phyloP scores from a whole-genome alignment of 179 eudicot species.

The Patellifolia procumbens region DNA sequence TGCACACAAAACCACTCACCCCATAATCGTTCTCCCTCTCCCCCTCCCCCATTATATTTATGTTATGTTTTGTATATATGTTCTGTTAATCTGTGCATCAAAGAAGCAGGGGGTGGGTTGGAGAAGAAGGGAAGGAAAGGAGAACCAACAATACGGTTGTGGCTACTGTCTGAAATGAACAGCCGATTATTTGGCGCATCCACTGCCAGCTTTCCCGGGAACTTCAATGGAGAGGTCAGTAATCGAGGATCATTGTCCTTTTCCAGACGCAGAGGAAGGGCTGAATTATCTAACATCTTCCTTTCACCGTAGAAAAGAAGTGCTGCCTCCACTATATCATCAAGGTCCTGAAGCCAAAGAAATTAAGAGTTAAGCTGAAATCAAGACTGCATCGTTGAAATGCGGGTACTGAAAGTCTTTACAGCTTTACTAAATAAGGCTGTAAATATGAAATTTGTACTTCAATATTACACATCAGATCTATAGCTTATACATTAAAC shows the following conservation, averaged over 20 bases:
- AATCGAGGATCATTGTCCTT: slow-evolving; percentile 92
- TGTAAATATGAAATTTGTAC: too few species aligned
- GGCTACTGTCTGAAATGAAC: slow-evolving; percentile 97
- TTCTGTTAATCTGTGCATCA: slow-evolving; percentile 1
- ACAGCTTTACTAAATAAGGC: too few species aligned
- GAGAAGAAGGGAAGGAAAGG: slow-evolving; percentile 24
- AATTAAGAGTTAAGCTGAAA: slow-evolving; percentile 5
- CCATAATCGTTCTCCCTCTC: not conserved
- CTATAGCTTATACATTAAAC: too few species aligned
- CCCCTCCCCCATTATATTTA: too few species aligned
- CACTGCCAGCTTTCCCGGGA: slow-evolving; percentile 94
- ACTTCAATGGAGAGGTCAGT: slow-evolving; percentile 85
- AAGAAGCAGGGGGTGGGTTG: slow-evolving; percentile 5
- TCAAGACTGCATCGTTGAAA: not conserved
- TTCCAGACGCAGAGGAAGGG: slow-evolving; percentile 86
- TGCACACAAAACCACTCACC: not conserved
- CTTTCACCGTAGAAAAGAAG: slow-evolving; percentile 68
- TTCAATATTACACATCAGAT: too few species aligned
- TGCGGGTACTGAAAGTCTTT: not conserved
- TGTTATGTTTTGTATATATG: not conserved
- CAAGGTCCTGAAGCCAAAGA: slow-evolving; percentile 68
- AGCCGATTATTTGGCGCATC: slow-evolving; percentile 82
- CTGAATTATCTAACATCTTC: slow-evolving; percentile 60
- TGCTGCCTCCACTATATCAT: slow-evolving; percentile 88
- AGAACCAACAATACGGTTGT: slow-evolving; percentile 84